Base-by-base conservation (phyloP, 2,329 filamentous ascomycete species). In the Paraconiothyrium brasiliense region DNA sequence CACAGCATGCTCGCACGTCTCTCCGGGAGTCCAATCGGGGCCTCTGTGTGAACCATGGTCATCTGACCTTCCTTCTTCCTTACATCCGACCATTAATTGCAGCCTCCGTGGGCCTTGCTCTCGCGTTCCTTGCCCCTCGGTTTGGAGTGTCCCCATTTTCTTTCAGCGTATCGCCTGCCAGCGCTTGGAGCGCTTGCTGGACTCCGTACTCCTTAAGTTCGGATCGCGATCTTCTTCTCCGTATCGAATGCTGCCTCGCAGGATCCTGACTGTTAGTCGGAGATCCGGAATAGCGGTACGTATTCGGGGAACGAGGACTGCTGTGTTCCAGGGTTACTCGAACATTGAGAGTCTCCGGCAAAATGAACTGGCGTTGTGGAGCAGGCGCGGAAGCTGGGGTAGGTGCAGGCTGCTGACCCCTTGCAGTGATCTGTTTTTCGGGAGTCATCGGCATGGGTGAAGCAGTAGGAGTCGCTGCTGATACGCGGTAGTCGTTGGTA, bases 271-370 rank as follows among this genome's bases (percentile, higher is more conserved):
- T 60, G 54, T 58, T 62, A 4, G 61, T 10, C 16, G 69, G 69
- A 20, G 71, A 70, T 13, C 62, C 66, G 9, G 71, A 72, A 50
- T 69, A 71, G 27, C 65, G 70, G 27, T 59, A 65, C 7, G 67
- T 60, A n/a, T 65, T 58, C 13, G 61, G 43, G 8, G 59, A 59
- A 32, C 54, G 64, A 24, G 66, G 64, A 54, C 60, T 61, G 27
- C 57, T 63, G 44, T 74, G 71, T 35, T 75, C 73, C 11, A 75
- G 59, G 22, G 72, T 64, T 14, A 75, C 71, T 16, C 68, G 70
- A 9, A 75, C 69, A 43, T 73, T 73, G 37, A 75, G 58, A 27
- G 67, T 71, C 13, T 74, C 71, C 2, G 70, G 70, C 8, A 64
- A 65, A 22, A 46, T 9, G 39, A 55, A 44, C 67, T 69, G 72